phyloP scores from a whole-genome alignment of 139 green algal genomes.

The Mesotaenium endlicherianum region DNA sequence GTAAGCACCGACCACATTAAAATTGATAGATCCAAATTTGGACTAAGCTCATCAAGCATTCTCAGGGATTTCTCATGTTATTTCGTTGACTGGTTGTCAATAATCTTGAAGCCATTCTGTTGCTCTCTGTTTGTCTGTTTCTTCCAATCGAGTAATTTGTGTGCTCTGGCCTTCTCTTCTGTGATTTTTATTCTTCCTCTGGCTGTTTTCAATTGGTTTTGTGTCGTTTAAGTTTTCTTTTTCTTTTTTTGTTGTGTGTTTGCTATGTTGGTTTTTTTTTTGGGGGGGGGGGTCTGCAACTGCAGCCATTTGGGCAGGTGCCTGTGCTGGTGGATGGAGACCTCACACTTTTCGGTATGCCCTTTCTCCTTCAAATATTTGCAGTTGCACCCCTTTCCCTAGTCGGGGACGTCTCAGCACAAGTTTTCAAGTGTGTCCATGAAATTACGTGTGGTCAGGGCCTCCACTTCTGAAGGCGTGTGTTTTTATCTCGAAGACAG shows the following conservation, averaged over 20 bases:
- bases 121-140: not conserved
- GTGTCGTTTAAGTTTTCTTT: not conserved
- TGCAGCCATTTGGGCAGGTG: conserved; percentile 35
- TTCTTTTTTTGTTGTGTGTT: not conserved
- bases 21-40: too few species aligned
- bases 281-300: not conserved
- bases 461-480: too few species aligned
- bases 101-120: not conserved
- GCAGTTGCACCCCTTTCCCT: not conserved
- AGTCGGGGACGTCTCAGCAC: too few species aligned
- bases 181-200: not conserved
- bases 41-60: too few species aligned
- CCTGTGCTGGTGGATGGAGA: conserved; percentile 33
- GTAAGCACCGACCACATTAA: too few species aligned
- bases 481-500: too few species aligned
- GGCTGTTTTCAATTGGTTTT: not conserved
- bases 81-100: not conserved
- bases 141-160: not conserved
- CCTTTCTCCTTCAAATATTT: not conserved
- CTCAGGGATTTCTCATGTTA: not conserved
- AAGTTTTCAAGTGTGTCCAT: too few species aligned
- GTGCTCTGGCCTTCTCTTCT: conserved; percentile 8
- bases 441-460: too few species aligned
- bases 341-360: conserved; percentile 22
- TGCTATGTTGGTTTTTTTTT: not conserved